These are phyloP conservation scores for Xylaria sp. DNA, from an alignment of 2,329 filamentous ascomycete genomes.

Conservation along the genomic window DNA sequence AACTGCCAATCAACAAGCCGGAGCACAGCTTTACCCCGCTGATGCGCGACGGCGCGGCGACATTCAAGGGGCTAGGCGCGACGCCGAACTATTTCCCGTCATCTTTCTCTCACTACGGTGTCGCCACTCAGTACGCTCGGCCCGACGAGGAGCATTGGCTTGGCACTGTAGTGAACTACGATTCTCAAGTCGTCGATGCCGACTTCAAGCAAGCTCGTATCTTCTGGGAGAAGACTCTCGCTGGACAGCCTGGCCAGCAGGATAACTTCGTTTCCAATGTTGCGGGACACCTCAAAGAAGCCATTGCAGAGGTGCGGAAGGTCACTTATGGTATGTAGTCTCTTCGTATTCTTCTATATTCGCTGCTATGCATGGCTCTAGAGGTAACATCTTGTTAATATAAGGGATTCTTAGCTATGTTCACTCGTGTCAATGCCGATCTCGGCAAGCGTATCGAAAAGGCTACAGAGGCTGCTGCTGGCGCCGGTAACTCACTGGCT, in stretches of 20 bases:
- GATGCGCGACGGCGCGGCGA: constrained; percentile 32
- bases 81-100: constrained; percentile 37
- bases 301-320: constrained; percentile 43
- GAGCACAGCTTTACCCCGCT: constrained; percentile 34
- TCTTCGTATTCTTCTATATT: background rate
- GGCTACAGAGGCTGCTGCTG: constrained; percentile 57
- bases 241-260: constrained; percentile 61
- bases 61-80: constrained; percentile 24
- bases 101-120: constrained; percentile 21
- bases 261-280: constrained; percentile 70
- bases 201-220: constrained; percentile 55
- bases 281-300: constrained; percentile 61
- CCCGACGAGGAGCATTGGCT: constrained; percentile 60
- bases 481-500: background rate
- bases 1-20: constrained; percentile 52
- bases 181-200: constrained; percentile 57
- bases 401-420: constrained; percentile 66
- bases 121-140: constrained; percentile 54
- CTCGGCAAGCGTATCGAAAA: constrained; percentile 63
- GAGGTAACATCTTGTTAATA: background rate
- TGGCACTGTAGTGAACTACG: constrained; percentile 55
- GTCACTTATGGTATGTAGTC: constrained; percentile 35
- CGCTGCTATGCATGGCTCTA: background rate
- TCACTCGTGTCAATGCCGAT: constrained; percentile 61
- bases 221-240: constrained; percentile 59